Percentiles rank a stretch among this genome's conserved stretches.
phyloP scores from a whole-genome alignment of 2,329 filamentous ascomycete genomes.

The Fusarium guadeloupense region DNA sequence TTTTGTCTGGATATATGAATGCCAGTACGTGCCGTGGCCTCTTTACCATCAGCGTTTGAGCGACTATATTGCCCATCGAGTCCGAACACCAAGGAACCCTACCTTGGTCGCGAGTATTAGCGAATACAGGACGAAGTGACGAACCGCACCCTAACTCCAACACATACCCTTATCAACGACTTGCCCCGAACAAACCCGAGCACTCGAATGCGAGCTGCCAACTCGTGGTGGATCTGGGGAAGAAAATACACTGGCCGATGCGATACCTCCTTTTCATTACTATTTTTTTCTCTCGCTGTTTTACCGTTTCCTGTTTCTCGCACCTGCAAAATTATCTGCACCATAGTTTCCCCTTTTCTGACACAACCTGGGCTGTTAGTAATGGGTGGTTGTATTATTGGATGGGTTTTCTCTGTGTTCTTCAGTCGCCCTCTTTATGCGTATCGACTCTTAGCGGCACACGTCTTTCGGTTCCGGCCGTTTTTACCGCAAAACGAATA shows the following conservation, averaged over 20 bases:
- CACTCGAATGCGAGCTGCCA: constrained; percentile 37
- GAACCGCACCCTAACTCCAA: constrained; percentile 48
- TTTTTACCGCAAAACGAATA: constrained; percentile 31
- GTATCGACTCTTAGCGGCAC: constrained; percentile 31
- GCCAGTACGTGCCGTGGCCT: constrained; percentile 41
- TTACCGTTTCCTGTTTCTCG: constrained; percentile 37
- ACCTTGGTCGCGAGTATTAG: constrained; percentile 49
- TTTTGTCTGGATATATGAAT: constrained; percentile 45
- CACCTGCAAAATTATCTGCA: constrained; percentile 48
- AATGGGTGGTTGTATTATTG: constrained; percentile 51
- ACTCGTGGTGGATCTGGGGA: constrained; percentile 39
- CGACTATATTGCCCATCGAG: constrained; percentile 45
- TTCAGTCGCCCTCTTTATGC: constrained; percentile 43
- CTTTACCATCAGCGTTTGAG: constrained; percentile 46
- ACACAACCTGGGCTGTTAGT: constrained; percentile 45
- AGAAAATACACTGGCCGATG: constrained; percentile 44
- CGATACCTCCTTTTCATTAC: constrained; percentile 49
- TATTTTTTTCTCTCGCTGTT: constrained; percentile 35
- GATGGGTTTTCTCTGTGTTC: constrained; percentile 46
- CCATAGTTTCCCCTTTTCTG: constrained; percentile 46
- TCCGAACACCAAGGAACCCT: constrained; percentile 44
- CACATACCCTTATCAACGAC: constrained; percentile 45
- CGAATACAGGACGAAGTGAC: constrained; percentile 54
- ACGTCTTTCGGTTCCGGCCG: constrained; percentile 29
- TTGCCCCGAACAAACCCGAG: constrained; percentile 37